phyloP scores from a whole-genome alignment of 495 filamentous ascomycete genomes.

The Amphirosellinia nigrospora region DNA sequence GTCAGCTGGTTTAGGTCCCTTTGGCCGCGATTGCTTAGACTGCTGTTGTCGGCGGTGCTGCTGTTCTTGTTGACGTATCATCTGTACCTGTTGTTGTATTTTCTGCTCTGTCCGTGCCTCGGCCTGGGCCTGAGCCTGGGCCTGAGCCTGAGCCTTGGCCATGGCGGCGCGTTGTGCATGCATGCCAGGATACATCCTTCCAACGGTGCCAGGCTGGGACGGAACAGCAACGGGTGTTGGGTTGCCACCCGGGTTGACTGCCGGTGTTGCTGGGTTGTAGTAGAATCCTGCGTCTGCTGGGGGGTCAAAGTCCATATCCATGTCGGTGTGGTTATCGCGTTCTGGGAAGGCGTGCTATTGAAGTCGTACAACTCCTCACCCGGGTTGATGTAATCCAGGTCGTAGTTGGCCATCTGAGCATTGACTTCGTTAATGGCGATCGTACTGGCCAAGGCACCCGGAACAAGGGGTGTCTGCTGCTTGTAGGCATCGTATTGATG shows the following conservation, averaged over 20 bases:
- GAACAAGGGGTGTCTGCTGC: slow-evolving; percentile 88
- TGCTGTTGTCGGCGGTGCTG: slow-evolving; percentile 33
- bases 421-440: slow-evolving; percentile 68
- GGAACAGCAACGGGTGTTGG: slow-evolving; percentile 52
- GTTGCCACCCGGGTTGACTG: slow-evolving; percentile 73
- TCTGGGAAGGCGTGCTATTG: slow-evolving; percentile 56
- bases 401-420: slow-evolving; percentile 21
- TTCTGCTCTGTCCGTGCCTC: slow-evolving; percentile 32
- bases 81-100: slow-evolving; percentile 11
- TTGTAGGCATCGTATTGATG: slow-evolving; percentile 91
- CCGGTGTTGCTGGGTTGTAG: slow-evolving; percentile 59
- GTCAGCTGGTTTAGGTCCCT: slow-evolving; percentile 60
- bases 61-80: slow-evolving; percentile 13
- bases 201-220: slow-evolving; percentile 62
- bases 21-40: slow-evolving; percentile 47
- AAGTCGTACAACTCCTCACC: slow-evolving; percentile 64
- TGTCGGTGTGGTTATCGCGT: slow-evolving; percentile 45
- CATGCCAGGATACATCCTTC: slow-evolving; percentile 85
- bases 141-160: slow-evolving; percentile 65
- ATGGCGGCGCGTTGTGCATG: slow-evolving; percentile 81
- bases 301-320: slow-evolving; percentile 68
- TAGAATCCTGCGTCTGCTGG: slow-evolving; percentile 56
- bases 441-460: slow-evolving; percentile 74
- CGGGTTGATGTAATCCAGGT: slow-evolving; percentile 47
- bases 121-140: not conserved